These are phyloP conservation scores for Huntiella abstrusa DNA, from an alignment of 2,329 filamentous ascomycete genomes.

Conservation along the genomic window DNA sequence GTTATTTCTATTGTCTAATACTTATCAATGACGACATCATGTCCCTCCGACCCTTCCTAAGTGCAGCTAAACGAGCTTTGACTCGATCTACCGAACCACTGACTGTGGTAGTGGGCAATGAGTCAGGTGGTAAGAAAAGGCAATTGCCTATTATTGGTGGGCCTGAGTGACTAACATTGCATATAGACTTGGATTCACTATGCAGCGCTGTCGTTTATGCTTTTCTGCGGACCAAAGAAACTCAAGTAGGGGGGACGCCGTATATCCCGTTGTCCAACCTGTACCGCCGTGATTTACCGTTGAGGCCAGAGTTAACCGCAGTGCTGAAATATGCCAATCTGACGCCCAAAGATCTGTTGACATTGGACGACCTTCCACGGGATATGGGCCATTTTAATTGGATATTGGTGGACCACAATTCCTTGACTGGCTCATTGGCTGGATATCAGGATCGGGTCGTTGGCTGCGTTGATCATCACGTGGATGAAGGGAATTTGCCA, in stretches of 20 bases:
- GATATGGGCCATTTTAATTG: constrained; percentile 35
- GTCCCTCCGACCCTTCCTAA: constrained; percentile 32
- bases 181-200: constrained; percentile 58
- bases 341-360: constrained; percentile 43
- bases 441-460: constrained; percentile 33
- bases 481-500: constrained; percentile 42
- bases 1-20: no score
- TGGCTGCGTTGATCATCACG: constrained; percentile 63
- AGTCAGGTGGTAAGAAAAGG: constrained; percentile 37
- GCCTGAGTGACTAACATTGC: neutral
- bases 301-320: constrained; percentile 55
- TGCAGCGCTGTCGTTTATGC: constrained; percentile 56
- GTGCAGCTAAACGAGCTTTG: constrained; percentile 29
- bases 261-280: constrained; percentile 54
- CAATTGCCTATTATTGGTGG: neutral
- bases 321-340: constrained; percentile 44
- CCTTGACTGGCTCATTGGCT: constrained; percentile 40
- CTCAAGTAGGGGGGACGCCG: constrained; percentile 24
- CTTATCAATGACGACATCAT: no score
- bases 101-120: constrained; percentile 47
- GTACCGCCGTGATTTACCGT: constrained; percentile 42
- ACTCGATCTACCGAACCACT: constrained; percentile 22
- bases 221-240: constrained; percentile 45
- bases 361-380: constrained; percentile 28
- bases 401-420: constrained; percentile 68